Evolutionary conservation across 306 rosid genomes (phyloP).

Genomic region (Inga oerstediana): DNA sequence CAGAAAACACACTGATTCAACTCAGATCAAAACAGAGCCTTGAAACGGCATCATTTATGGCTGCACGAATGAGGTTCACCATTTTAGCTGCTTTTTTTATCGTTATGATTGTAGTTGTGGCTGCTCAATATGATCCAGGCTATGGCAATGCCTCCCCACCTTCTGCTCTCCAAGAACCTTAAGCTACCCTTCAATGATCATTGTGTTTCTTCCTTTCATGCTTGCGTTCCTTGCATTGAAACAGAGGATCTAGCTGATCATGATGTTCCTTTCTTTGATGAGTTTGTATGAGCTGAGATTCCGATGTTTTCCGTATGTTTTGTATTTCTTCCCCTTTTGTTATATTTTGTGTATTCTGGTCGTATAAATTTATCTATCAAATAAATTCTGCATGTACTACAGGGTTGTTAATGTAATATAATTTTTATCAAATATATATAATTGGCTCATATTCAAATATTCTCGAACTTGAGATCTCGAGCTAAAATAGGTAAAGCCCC

Average conservation of each 20-base stretch:
- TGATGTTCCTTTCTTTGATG: not conserved
- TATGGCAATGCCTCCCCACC: not conserved
- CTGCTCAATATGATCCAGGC: slow-evolving; percentile 21
- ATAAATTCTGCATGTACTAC: not conserved
- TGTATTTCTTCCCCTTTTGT: not conserved
- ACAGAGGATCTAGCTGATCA: not conserved
- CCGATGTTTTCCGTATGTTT: not conserved
- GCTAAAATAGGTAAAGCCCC: too few species aligned
- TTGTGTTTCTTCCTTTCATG: slow-evolving; percentile 23
- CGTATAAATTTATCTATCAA: not conserved
- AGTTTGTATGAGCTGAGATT: not conserved
- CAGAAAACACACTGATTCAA: not conserved
- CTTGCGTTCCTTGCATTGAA: slow-evolving; percentile 18
- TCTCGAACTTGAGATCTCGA: too few species aligned
- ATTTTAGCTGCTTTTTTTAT: slow-evolving; percentile 35
- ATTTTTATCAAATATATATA: too few species aligned
- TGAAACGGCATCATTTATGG: not conserved
- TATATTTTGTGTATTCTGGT: not conserved
- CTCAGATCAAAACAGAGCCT: not conserved
- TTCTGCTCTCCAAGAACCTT: slow-evolving; percentile 16
- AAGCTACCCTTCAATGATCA: slow-evolving; percentile 30
- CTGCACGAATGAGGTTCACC: not conserved
- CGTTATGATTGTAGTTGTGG: slow-evolving; percentile 26
- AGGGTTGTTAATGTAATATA: too few species aligned
- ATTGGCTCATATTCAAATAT: too few species aligned